Evolutionary conservation across 345 rosid genomes (phyloP).

Genomic region (Euphorbia peplus): DNA sequence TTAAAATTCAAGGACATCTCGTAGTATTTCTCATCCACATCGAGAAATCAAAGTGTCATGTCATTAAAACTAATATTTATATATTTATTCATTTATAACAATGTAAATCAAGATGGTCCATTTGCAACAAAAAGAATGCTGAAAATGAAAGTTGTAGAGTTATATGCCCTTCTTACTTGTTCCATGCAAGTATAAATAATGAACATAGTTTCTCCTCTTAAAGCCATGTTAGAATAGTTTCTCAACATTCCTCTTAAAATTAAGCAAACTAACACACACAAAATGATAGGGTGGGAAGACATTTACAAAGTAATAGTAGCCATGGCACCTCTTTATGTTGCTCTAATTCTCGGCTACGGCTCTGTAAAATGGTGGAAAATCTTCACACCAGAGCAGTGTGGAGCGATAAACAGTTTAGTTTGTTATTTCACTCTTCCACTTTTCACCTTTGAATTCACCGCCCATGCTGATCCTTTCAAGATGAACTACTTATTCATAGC

Average conservation of each 20-base stretch:
- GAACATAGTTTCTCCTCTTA: not conserved
- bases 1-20: too few species aligned
- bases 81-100: too few species aligned
- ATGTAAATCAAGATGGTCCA: too few species aligned
- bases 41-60: too few species aligned
- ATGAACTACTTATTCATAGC: constrained; percentile 63
- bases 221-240: not conserved
- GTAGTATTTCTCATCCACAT: too few species aligned
- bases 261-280: too few species aligned
- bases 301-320: constrained; percentile 75
- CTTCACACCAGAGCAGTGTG: constrained; percentile 68
- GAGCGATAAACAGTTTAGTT: constrained; percentile 68
- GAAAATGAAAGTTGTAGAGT: not conserved
- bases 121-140: too few species aligned
- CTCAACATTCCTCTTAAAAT: not conserved
- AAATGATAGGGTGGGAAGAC: constrained; percentile 79
- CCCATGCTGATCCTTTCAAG: constrained; percentile 67
- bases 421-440: constrained; percentile 84
- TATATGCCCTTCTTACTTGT: not conserved
- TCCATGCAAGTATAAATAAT: constrained; percentile 11
- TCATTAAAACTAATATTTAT: too few species aligned
- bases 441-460: constrained; percentile 67
- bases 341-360: constrained; percentile 73
- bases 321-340: constrained; percentile 76
- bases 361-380: constrained; percentile 89